Base-by-base conservation (phyloP, 495 filamentous ascomycete species). In the Cladorrhinum samala region DNA sequence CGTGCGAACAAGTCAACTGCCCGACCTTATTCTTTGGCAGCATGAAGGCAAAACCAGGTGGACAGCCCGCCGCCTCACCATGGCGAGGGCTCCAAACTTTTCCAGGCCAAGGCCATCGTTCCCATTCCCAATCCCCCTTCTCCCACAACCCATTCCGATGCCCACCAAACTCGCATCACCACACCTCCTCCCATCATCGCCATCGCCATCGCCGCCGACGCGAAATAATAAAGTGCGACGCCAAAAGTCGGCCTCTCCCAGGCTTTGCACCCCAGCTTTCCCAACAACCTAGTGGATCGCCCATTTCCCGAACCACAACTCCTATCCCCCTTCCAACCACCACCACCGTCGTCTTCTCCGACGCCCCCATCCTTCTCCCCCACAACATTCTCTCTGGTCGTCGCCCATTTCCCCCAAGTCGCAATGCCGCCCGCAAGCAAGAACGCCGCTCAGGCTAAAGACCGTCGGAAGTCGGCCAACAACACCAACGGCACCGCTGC, bases 391-490 rank as follows among this genome's bases (percentile, higher is more conserved):
- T n/a, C n/a, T n/a, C n/a, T n/a, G n/a, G 49, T 54, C 47, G 45
- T 42, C 53, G 39, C 38, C 27, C 49, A 53, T 57, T 56, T 52
- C 9, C 45, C 21, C 3, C 24, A 47, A 17, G 39, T 20, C 42
- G 25, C 49, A 38, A 75, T 75, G 72, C 57, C 72, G 53, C 63
- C 73, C 25, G 61, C 60, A 9, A 63, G 58, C 66, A 76, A 76
- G 62, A 49, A 62, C 25, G 62, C 67, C 14, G 53, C 67, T 51
- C 60, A 65, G 58, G 53, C 57, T 63, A 76, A 75, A 58, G 73
- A 76, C 52, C 71, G 73, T n/a, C 71, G 72, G 54, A 76, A 73
- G 66, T 67, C 65, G n/a, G 56, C 47, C 55, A 61, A 50, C 37
- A 40, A 46, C 1, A 38, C 53, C n/a, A n/a, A n/a, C 8, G 49